phyloP scores from a whole-genome alignment of 345 rosid genomes.

The Citrus hindsii region DNA sequence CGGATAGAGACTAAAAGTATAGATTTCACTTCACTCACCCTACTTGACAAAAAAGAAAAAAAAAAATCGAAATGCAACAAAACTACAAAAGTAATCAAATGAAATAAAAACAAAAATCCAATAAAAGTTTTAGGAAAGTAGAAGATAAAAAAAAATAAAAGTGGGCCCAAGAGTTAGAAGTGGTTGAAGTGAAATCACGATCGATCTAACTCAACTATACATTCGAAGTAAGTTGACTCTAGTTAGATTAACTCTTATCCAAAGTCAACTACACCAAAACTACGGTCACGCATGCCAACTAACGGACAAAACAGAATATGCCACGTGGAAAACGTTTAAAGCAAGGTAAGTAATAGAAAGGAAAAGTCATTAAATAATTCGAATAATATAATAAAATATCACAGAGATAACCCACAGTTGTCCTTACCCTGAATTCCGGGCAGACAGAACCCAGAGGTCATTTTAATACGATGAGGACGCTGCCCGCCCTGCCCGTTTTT shows the following conservation, averaged over 20 bases:
- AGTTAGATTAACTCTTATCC: background rate
- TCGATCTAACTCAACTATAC: background rate
- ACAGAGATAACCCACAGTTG: conserved; percentile 11
- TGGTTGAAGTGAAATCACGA: background rate
- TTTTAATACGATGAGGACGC: conserved; percentile 3
- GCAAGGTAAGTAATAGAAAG: too few relatives aligned
- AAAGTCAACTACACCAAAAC: background rate
- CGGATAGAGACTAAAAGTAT: too few relatives aligned
- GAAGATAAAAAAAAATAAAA: background rate
- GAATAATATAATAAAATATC: background rate
- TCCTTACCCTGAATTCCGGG: conserved; percentile 21
- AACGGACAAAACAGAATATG: background rate
- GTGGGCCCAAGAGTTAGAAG: background rate
- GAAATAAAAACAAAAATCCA: background rate
- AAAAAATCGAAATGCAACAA: background rate
- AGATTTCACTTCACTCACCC: too few relatives aligned
- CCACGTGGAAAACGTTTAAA: background rate
- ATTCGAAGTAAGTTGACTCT: background rate
- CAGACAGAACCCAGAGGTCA: conserved; percentile 21
- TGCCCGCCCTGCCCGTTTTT: conserved; percentile 13
- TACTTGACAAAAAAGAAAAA: too few relatives aligned
- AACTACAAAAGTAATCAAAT: background rate
- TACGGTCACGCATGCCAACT: background rate
- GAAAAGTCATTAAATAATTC: background rate
- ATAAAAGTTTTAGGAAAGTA: background rate